Conservation (phyloP, 1,139 yeast species). For the Saccharomyces pastorianus region DNA sequence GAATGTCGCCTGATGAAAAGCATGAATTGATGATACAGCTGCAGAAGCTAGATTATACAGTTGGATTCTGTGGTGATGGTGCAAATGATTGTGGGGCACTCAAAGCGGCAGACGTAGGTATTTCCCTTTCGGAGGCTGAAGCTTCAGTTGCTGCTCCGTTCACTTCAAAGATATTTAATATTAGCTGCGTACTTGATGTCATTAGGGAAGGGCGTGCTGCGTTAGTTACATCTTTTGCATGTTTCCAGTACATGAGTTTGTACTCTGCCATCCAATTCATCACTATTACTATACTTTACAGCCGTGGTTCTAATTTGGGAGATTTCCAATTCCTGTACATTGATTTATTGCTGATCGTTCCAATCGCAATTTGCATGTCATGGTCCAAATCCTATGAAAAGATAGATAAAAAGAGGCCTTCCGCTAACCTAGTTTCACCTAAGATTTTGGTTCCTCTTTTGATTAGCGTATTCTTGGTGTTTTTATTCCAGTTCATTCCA, state of each 20-base stretch:
- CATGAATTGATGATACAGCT: constrained; percentile 88
- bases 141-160: constrained; percentile 98
- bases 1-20: constrained; percentile 98
- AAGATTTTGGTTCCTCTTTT: constrained; percentile 75
- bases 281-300: constrained; percentile 75
- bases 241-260: constrained; percentile 95
- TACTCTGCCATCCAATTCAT: constrained; percentile 94
- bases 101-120: constrained; percentile 95
- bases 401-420: constrained; percentile 69
- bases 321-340: constrained; percentile 94
- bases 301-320: constrained; percentile 89
- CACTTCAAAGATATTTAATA: constrained; percentile 82
- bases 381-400: constrained; percentile 77
- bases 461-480: constrained; percentile 57
- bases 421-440: constrained; percentile 86
- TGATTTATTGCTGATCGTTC: constrained; percentile 81
- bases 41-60: constrained; percentile 79
- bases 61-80: constrained; percentile 97
- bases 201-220: constrained; percentile 93
- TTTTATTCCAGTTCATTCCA: constrained; percentile 55
- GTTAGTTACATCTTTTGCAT: constrained; percentile 86
- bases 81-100: constrained; percentile 97
- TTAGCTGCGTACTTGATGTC: constrained; percentile 84
- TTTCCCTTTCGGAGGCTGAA: constrained; percentile 92
- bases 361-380: constrained; percentile 93